phyloP scores from a whole-genome alignment of 2,329 filamentous ascomycete genomes.

The Tolypocladium cylindrosporum region DNA sequence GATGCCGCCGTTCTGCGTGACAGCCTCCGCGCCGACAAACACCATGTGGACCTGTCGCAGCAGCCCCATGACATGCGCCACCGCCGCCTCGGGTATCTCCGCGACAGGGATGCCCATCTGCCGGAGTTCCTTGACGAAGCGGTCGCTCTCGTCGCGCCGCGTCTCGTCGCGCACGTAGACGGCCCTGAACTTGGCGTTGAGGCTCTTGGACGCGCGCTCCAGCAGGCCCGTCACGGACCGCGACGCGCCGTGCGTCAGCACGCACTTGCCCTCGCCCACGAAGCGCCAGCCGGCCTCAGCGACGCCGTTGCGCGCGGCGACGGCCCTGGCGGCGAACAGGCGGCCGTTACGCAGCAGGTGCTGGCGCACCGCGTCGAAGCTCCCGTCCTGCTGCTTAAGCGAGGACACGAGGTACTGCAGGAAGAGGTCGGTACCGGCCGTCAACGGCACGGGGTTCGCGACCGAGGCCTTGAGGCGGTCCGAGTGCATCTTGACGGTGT shows the following conservation, averaged over 20 bases:
- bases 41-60: constrained; percentile 52
- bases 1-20: constrained; percentile 89
- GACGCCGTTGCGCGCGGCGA: constrained; percentile 75
- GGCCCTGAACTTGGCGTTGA: constrained; percentile 63
- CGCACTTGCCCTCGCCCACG: constrained; percentile 65
- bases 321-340: constrained; percentile 78
- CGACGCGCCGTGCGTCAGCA: constrained; percentile 87
- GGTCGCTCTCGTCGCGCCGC: constrained; percentile 50
- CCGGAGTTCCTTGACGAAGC: constrained; percentile 62
- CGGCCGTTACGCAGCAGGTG: constrained; percentile 80
- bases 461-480: constrained; percentile 67
- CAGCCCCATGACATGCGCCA: constrained; percentile 64
- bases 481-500: constrained; percentile 70
- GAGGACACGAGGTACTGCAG: constrained; percentile 82
- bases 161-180: constrained; percentile 63
- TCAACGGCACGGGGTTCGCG: constrained; percentile 82
- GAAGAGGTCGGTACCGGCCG: constrained; percentile 91
- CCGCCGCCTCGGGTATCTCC: constrained; percentile 43
- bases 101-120: constrained; percentile 72
- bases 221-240: constrained; percentile 74
- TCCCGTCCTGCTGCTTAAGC: constrained; percentile 43
- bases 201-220: constrained; percentile 52
- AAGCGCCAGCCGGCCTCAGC: constrained; percentile 70
- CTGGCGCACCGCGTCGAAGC: constrained; percentile 70
- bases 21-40: constrained; percentile 67